Evolutionary conservation across 768 basidiomycete genomes (phyloP).

Genomic region (Mycena latifolia): DNA sequence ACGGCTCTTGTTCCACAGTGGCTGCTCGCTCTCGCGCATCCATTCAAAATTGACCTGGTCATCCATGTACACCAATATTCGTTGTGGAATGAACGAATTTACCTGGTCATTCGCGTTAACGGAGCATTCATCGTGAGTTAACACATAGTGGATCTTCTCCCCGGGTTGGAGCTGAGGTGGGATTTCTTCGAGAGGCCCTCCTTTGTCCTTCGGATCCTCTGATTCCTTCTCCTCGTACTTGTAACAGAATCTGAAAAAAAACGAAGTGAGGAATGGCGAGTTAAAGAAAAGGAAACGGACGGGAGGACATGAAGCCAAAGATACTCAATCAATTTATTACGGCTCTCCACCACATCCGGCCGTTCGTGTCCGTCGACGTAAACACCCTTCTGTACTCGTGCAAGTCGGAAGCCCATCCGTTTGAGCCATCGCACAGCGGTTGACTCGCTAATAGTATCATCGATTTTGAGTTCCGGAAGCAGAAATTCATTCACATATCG

Average conservation of each 20-base stretch:
- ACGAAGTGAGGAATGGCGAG: background rate
- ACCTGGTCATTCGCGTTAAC: conserved; percentile 18
- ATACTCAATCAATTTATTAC: conserved; percentile 15
- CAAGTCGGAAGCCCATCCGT: background rate
- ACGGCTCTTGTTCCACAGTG: conserved; percentile 1
- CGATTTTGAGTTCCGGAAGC: background rate
- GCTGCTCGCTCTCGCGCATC: conserved; percentile 9
- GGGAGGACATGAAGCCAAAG: conserved; percentile 7
- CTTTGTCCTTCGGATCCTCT: background rate
- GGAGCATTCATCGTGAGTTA: conserved; percentile 15
- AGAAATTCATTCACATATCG: conserved; percentile 6
- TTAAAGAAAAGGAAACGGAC: background rate
- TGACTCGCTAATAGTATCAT: background rate
- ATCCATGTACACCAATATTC: too few species aligned
- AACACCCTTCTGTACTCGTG: background rate
- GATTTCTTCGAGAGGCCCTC: conserved; percentile 5
- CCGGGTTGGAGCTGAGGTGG: background rate
- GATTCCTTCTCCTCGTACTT: conserved; percentile 5
- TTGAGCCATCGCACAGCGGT: conserved; percentile 2
- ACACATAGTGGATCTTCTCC: conserved; percentile 20
- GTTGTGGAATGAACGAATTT: too few species aligned
- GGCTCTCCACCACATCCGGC: conserved; percentile 12
- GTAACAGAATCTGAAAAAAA: conserved; percentile 7
- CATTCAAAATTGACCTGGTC: conserved; percentile 17
- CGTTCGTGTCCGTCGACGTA: conserved; percentile 7